Base-by-base conservation (phyloP, 2,329 filamentous ascomycete genomes). In the Cylindrodendrum hubeiense region DNA sequence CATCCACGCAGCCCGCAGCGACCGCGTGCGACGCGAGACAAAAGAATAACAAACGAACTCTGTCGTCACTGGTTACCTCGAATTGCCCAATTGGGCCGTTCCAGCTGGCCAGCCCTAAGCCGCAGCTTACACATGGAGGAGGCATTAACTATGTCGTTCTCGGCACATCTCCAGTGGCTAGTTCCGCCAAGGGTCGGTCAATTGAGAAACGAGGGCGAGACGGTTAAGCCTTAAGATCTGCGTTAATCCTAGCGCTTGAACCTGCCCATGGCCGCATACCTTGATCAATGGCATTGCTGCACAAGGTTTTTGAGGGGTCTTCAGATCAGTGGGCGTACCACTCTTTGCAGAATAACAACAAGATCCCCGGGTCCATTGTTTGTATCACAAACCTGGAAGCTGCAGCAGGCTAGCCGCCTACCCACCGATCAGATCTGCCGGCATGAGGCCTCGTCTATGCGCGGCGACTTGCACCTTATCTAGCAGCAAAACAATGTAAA, bases 381-480 rank as follows among this genome's bases (percentile, higher is more conserved):
- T 60, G 49, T 22, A 43, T 46, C 57, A 53, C 49, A 53, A 46
- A 50, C 41, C 39, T 24, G 41, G 44, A 53, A 53, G 15, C 39
- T 49, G 49, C 50, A 37, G 46, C 21, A 34, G 43, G 28, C 34
- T 33, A 33, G 47, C 34, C 28, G 6, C 17, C 37, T 17, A 39
- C 51, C 15, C 50, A 39, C 34, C 39, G 37, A 19, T 43, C 51
- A 43, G n/a, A 43, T 54, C 19, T 50, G 26, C 49, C 61, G 49
- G 26, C 44, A 52, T 53, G 54, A 49, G 58, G 44, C 51, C 49
- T 55, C 55, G 41, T 63, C 41, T 54, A 63, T 54, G 54, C 53
- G 54, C 54, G 30, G 49, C 54, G 43, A 33, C 53, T 43, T 51
- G n/a, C 54, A 39, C 49, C 57, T 52, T n/a, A 30, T 52, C 46